A percentile compares a stretch with the other conserved stretches of the same genome.
Conservation (phyloP, 169 alveolate genomes). For the Cystoisospora suis region DNA sequence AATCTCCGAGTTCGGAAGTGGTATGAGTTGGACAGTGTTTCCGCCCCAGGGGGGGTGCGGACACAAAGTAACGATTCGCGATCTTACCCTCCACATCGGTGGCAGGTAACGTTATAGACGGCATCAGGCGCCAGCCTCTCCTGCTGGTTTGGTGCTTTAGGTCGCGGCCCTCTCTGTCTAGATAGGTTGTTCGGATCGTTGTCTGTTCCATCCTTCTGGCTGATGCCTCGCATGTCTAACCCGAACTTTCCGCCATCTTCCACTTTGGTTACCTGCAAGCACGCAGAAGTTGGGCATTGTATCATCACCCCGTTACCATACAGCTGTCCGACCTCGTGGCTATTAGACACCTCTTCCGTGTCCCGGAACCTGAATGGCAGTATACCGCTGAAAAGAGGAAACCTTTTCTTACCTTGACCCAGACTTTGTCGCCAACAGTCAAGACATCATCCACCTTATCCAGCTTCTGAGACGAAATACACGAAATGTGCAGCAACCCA, state of each 20-base stretch:
- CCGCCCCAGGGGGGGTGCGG: too few species aligned
- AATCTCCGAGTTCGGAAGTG: background rate
- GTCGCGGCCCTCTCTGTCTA: background rate
- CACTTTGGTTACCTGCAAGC: slow-evolving; percentile 26
- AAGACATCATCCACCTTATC: slow-evolving; percentile 51
- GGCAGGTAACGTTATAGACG: slow-evolving; percentile 35
- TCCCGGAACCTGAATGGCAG: background rate
- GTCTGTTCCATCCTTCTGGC: slow-evolving; percentile 44
- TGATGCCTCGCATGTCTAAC: slow-evolving; percentile 50
- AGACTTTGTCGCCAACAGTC: slow-evolving; percentile 41
- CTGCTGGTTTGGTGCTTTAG: background rate
- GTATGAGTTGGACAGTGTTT: too few species aligned
- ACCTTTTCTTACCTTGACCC: slow-evolving; percentile 46
- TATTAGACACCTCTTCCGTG: background rate
- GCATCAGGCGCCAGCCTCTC: slow-evolving; percentile 29
- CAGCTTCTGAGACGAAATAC: slow-evolving; percentile 12
- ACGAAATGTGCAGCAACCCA: slow-evolving; percentile 53
- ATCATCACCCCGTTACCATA: background rate
- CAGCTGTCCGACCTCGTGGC: background rate
- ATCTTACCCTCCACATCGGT: slow-evolving; percentile 55
- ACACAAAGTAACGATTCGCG: too few species aligned
- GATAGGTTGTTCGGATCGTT: slow-evolving; percentile 26
- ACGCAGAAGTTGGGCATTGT: background rate
- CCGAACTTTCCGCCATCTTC: slow-evolving; percentile 41
- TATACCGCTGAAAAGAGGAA: background rate